These are phyloP conservation scores for Aspergillus pseudonomiae DNA, from an alignment of 2,329 filamentous ascomycete genomes.

Conservation along the genomic window DNA sequence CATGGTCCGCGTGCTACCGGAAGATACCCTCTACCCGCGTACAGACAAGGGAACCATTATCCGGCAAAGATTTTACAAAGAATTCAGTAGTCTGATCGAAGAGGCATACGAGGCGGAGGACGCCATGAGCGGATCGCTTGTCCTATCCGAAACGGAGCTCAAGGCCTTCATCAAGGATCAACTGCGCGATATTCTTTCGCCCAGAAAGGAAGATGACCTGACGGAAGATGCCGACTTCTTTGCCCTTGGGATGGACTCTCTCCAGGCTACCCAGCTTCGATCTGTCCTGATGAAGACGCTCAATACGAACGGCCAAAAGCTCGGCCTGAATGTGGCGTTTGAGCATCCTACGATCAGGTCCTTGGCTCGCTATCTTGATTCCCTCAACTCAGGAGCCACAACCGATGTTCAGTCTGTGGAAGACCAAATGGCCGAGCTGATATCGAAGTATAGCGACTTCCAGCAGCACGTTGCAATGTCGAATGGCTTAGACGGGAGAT, in stretches of 20 bases:
- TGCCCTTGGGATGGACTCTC: conserved; percentile 57
- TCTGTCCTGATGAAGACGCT: conserved; percentile 54
- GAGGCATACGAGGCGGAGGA: conserved; percentile 42
- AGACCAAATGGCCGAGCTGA: conserved; percentile 50
- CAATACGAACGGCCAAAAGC: conserved; percentile 50
- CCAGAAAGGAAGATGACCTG: conserved; percentile 19
- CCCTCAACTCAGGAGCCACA: conserved; percentile 41
- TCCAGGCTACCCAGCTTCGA: conserved; percentile 61
- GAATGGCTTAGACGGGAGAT: conserved; percentile 23
- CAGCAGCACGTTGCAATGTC: conserved; percentile 28
- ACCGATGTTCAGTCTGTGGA: conserved; percentile 38
- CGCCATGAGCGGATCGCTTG: conserved; percentile 25
- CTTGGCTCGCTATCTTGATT: conserved; percentile 50
- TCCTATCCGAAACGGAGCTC: conserved; percentile 32
- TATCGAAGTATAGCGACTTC: conserved; percentile 49
- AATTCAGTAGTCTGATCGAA: conserved; percentile 52
- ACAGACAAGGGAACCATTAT: conserved; percentile 63
- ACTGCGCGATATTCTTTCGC: conserved; percentile 29
- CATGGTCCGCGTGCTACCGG: conserved; percentile 54
- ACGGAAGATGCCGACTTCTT: conserved; percentile 60
- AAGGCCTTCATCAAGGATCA: conserved; percentile 38
- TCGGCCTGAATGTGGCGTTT: conserved; percentile 62
- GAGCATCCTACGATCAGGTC: conserved; percentile 56
- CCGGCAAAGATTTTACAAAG: conserved; percentile 52
- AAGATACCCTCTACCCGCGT: conserved; percentile 50